These are phyloP conservation scores for Teunomyces cretensis DNA, from an alignment of 805 yeast genomes.

Conservation along the genomic window DNA sequence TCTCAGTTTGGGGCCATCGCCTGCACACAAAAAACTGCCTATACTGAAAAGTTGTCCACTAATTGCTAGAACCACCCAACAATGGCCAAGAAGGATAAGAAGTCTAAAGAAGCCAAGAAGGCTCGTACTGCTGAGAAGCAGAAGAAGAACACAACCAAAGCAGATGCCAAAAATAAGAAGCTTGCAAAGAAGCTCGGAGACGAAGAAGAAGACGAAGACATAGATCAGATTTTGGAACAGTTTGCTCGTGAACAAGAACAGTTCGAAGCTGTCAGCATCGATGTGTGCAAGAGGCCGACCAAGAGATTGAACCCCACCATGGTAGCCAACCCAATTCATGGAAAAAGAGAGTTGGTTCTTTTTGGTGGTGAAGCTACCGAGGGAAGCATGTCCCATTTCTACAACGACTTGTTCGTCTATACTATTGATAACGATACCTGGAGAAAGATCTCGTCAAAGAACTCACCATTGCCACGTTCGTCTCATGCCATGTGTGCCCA, in stretches of 20 bases:
- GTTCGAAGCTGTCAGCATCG: conserved; percentile 69
- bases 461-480: conserved; percentile 88
- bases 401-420: conserved; percentile 77
- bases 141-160: conserved; percentile 71
- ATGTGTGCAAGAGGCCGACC: conserved; percentile 57
- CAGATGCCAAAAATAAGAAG: conserved; percentile 73
- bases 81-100: conserved; percentile 88
- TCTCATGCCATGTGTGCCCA: conserved; percentile 93
- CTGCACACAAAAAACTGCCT: not conserved
- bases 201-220: conserved; percentile 82
- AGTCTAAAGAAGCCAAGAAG: conserved; percentile 88
- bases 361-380: conserved; percentile 86
- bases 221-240: conserved; percentile 78
- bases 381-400: conserved; percentile 59
- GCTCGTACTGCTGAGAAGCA: conserved; percentile 82
- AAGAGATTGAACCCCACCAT: conserved; percentile 73
- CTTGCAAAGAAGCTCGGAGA: conserved; percentile 70
- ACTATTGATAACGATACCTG: conserved; percentile 76
- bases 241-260: conserved; percentile 78
- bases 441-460: conserved; percentile 77
- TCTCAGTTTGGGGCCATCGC: not conserved
- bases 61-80: not conserved
- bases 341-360: conserved; percentile 71
- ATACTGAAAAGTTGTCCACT: not conserved
- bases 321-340: conserved; percentile 72